Evolutionary conservation across 2,329 filamentous ascomycete genomes (phyloP).

Genomic region (Trichoderma oligosporum): DNA sequence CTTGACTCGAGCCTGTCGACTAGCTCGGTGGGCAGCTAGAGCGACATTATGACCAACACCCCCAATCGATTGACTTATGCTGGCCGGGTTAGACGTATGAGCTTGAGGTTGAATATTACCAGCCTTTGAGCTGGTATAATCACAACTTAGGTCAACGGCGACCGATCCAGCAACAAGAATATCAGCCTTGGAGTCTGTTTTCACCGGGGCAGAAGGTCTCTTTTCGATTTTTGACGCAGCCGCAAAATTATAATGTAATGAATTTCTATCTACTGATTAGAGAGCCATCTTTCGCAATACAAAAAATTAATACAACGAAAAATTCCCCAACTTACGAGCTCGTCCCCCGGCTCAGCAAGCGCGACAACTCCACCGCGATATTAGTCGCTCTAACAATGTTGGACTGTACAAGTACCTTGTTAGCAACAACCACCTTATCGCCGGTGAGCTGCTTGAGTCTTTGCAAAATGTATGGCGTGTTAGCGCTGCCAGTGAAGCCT

Average conservation of each 20-base stretch:
- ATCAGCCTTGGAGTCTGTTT: conserved; percentile 44
- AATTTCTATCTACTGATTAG: conserved; percentile 38
- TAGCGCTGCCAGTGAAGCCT: conserved; percentile 67
- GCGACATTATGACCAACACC: conserved; percentile 93
- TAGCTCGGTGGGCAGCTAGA: conserved; percentile 68
- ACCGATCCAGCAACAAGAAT: conserved; percentile 89
- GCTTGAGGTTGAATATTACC: conserved; percentile 45
- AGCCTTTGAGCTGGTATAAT: conserved; percentile 49
- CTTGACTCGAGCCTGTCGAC: conserved; percentile 58
- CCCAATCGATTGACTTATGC: conserved; percentile 77
- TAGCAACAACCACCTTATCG: conserved; percentile 68
- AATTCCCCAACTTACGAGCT: conserved; percentile 37
- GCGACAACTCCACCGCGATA: conserved; percentile 51
- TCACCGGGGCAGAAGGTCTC: conserved; percentile 18
- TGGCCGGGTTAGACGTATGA: conserved; percentile 81
- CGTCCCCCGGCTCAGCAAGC: conserved; percentile 34
- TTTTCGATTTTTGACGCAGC: conserved; percentile 18
- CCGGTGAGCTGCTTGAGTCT: conserved; percentile 77
- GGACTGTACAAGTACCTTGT: conserved; percentile 57
- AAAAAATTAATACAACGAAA: conserved; percentile 14
- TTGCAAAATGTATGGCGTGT: conserved; percentile 78
- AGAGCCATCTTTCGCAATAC: conserved; percentile 30
- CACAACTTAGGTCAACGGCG: conserved; percentile 82
- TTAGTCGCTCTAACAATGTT: conserved; percentile 55
- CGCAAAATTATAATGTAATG: conserved; percentile 22